These are phyloP conservation scores for Aspergillus terreus DNA, from an alignment of 2,329 filamentous ascomycete genomes.

Conservation along the genomic window DNA sequence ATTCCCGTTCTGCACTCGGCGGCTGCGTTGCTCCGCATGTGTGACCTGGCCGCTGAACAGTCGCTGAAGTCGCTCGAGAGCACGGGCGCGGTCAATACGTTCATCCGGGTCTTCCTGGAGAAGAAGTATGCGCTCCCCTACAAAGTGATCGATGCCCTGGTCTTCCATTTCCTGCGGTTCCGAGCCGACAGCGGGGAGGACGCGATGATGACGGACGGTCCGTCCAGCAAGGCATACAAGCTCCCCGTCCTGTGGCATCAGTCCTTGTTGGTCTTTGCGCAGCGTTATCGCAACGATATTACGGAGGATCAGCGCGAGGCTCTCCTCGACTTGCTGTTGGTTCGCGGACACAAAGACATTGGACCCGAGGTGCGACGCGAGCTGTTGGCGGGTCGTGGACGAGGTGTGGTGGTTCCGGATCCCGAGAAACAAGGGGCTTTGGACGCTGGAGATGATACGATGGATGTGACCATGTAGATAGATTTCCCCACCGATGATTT, in stretches of 20 bases:
- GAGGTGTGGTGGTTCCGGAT: slow-evolving; percentile 61
- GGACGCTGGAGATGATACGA: slow-evolving; percentile 81
- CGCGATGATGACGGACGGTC: slow-evolving; percentile 43
- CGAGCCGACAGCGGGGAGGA: slow-evolving; percentile 60
- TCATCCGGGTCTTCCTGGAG: slow-evolving; percentile 87
- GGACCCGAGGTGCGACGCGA: slow-evolving; percentile 89
- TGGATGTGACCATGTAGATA: slow-evolving; percentile 61
- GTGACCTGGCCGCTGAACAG: slow-evolving; percentile 90
- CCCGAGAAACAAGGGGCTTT: slow-evolving; percentile 54
- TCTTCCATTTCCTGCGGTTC: slow-evolving; percentile 96
- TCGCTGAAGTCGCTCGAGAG: slow-evolving; percentile 73
- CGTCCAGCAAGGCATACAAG: slow-evolving; percentile 51
- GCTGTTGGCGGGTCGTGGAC: slow-evolving; percentile 78
- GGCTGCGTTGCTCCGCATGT: slow-evolving; percentile 84
- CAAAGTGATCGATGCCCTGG: slow-evolving; percentile 88
- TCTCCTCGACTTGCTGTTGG: slow-evolving; percentile 78
- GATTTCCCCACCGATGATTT: background rate
- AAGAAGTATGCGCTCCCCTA: slow-evolving; percentile 97
- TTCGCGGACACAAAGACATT: slow-evolving; percentile 80
- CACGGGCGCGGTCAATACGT: slow-evolving; percentile 88
- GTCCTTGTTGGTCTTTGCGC: slow-evolving; percentile 84
- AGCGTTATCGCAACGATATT: slow-evolving; percentile 92
- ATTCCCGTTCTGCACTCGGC: slow-evolving; percentile 91
- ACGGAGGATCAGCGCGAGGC: slow-evolving; percentile 93
- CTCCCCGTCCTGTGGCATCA: slow-evolving; percentile 97